Evolutionary conservation across 179 eudicot genomes (phyloP).

Genomic region (Corrigiola litoralis): DNA sequence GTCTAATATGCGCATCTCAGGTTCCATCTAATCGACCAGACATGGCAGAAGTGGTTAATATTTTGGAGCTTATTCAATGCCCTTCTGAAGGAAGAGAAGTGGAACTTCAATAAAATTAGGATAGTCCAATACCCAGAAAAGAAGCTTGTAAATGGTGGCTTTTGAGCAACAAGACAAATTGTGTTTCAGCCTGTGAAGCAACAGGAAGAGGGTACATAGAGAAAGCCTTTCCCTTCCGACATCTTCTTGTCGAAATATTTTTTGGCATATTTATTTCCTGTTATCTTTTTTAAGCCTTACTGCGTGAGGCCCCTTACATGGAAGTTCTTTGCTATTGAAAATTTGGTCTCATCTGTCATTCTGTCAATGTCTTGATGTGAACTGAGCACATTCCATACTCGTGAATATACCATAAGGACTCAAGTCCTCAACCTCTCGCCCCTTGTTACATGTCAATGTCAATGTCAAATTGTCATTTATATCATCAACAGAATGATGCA

Average conservation of each 20-base stretch:
- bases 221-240: slow-evolving; percentile 19
- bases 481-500: too few species aligned
- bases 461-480: too few species aligned
- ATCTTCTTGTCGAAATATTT: slow-evolving; percentile 14
- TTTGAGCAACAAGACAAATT: slow-evolving; percentile 18
- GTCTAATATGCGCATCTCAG: slow-evolving; percentile 85
- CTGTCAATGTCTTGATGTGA: too few species aligned
- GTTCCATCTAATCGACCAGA: slow-evolving; percentile 90
- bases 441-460: too few species aligned
- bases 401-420: too few species aligned
- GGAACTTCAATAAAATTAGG: slow-evolving; percentile 38
- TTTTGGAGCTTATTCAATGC: slow-evolving; percentile 69
- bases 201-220: slow-evolving; percentile 27
- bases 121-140: slow-evolving; percentile 13
- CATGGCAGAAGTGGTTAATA: slow-evolving; percentile 79
- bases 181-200: slow-evolving; percentile 23
- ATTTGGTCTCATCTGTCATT: too few species aligned
- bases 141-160: slow-evolving; percentile 33
- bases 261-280: slow-evolving; percentile 6
- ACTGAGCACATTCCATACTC: too few species aligned
- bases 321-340: neutral
- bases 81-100: slow-evolving; percentile 53
- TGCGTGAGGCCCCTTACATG: neutral
- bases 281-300: slow-evolving; percentile 13
- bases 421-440: too few species aligned